A percentile compares a stretch with the other conserved stretches of the same genome.
Conservation (phyloP, 805 yeast species). For the Ogataea nitratoaversa region DNA sequence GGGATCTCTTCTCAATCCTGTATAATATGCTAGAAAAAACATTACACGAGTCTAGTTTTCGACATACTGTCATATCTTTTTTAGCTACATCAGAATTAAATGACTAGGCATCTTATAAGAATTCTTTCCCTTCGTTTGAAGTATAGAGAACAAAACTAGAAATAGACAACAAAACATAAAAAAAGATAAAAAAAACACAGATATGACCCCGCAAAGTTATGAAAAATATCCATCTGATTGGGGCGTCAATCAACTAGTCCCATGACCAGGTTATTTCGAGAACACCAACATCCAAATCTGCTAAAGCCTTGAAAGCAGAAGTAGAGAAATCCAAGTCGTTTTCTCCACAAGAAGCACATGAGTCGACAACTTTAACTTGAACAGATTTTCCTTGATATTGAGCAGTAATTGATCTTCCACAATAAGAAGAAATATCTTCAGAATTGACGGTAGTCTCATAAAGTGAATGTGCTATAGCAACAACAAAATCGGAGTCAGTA, state of each 20-base stretch:
- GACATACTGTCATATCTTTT: too few species aligned
- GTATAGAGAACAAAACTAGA: too few species aligned
- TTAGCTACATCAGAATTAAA: too few species aligned
- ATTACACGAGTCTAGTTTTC: too few species aligned
- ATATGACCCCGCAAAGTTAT: background rate
- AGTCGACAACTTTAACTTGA: constrained; percentile 49
- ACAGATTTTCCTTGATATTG: constrained; percentile 45
- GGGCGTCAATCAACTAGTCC: constrained; percentile 11
- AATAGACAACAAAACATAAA: background rate
- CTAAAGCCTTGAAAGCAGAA: constrained; percentile 44
- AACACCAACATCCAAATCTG: constrained; percentile 43
- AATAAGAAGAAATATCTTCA: constrained; percentile 34
- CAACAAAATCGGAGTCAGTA: constrained; percentile 39
- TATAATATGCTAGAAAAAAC: too few species aligned
- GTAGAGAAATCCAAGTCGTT: constrained; percentile 51
- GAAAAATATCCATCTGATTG: background rate
- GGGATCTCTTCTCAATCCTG: too few species aligned
- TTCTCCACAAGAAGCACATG: constrained; percentile 46
- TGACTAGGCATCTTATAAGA: too few species aligned
- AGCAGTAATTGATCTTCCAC: constrained; percentile 48
- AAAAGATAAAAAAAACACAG: background rate
- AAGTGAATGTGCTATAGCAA: constrained; percentile 44
- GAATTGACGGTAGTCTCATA: constrained; percentile 28
- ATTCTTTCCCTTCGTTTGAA: too few species aligned
- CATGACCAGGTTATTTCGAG: constrained; percentile 45